phyloP scores from a whole-genome alignment of 306 rosid species.

The Lotus japonicus region DNA sequence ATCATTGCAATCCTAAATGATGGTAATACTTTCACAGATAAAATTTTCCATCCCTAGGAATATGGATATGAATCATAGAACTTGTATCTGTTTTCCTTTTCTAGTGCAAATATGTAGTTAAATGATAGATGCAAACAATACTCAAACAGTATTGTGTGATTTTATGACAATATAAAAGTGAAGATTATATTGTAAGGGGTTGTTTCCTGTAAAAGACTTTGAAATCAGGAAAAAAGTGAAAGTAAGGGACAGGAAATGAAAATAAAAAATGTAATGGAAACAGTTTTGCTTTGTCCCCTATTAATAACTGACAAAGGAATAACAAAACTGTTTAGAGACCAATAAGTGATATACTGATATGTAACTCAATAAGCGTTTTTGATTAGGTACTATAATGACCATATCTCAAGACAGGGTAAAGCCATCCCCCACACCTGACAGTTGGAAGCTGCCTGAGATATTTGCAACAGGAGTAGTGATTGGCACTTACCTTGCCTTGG shows the following conservation, averaged over 20 bases:
- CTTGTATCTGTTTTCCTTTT: no score
- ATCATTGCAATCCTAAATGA: conserved; percentile 83
- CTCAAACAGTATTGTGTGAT: no score
- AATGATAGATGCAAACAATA: no score
- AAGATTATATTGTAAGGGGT: no score
- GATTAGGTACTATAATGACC: conserved; percentile 79
- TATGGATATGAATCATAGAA: no score
- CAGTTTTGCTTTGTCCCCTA: neutral
- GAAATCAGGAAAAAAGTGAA: no score
- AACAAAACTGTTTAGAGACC: neutral
- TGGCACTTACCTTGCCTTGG: conserved; percentile 78
- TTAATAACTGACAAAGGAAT: neutral
- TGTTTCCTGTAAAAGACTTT: no score
- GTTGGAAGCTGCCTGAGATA: conserved; percentile 88
- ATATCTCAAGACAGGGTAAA: conserved; percentile 76
- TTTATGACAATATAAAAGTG: no score
- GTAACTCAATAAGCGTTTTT: neutral
- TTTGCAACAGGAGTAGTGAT: conserved; percentile 78
- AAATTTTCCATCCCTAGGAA: no score
- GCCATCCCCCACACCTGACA: conserved; percentile 85
- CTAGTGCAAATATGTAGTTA: no score
- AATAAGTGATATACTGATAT: neutral
- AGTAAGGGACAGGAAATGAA: no score
- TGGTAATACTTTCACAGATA: conserved; percentile 39
- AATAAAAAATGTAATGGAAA: no score